Conservation (phyloP, 1,139 yeast species). For the Debaryomycetaceae sp. region DNA sequence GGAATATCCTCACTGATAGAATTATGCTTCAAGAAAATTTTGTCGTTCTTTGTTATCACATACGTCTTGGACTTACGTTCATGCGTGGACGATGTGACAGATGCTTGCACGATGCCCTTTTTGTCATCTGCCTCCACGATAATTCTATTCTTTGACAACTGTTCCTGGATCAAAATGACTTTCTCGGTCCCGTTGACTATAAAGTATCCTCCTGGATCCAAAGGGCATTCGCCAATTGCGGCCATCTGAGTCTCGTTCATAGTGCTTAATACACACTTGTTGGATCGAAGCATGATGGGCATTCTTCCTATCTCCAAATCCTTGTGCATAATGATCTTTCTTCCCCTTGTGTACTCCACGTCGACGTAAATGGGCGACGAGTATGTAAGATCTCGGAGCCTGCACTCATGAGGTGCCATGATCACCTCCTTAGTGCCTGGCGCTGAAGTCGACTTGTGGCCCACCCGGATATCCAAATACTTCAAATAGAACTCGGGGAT, state of each 20-base stretch:
- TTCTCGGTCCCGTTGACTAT: conserved; percentile 98
- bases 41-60: conserved; percentile 86
- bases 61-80: conserved; percentile 97
- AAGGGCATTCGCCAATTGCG: conserved; percentile 83
- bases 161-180: conserved; percentile 95
- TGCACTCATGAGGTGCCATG: conserved; percentile 93
- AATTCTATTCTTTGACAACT: conserved; percentile 92
- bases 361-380: conserved; percentile 97
- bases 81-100: conserved; percentile 96
- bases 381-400: conserved; percentile 90
- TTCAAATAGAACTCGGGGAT: conserved; percentile 95
- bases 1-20: conserved; percentile 95
- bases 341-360: conserved; percentile 93
- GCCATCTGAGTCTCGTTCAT: conserved; percentile 85
- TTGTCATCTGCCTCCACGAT: conserved; percentile 96
- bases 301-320: conserved; percentile 94
- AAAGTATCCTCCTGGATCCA: conserved; percentile 98
- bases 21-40: conserved; percentile 88
- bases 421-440: conserved; percentile 56
- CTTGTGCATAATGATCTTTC: conserved; percentile 83
- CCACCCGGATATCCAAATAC: conserved; percentile 88
- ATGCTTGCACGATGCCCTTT: conserved; percentile 92
- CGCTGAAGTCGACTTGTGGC: conserved; percentile 56
- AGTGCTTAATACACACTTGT: conserved; percentile 82
- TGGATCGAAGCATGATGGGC: conserved; percentile 96